Percentiles rank a stretch among this genome's conserved stretches.
Evolutionary conservation across 2,329 filamentous ascomycete species (phyloP).

Genomic region (Neofusicoccum sp.): DNA sequence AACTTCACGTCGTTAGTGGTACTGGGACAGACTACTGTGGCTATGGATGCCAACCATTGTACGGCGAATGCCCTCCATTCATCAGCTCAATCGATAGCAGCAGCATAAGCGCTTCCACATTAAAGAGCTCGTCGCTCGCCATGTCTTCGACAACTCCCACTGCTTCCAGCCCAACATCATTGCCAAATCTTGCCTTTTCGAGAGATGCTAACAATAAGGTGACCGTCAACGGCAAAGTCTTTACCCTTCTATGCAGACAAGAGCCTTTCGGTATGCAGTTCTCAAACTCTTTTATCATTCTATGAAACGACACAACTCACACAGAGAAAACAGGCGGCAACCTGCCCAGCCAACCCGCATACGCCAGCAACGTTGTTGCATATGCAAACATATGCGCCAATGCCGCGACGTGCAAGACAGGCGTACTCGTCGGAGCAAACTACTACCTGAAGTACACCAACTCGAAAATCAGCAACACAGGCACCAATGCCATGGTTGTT

Average conservation of each 20-base stretch:
- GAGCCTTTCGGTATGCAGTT: background rate
- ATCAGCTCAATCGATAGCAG: background rate
- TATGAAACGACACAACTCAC: background rate
- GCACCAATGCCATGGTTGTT: background rate
- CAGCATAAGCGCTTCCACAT: background rate
- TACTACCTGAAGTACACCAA: background rate
- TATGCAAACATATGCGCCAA: background rate
- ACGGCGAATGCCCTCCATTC: constrained; percentile 32
- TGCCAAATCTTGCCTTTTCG: background rate
- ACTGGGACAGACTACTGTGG: constrained; percentile 33
- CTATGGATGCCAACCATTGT: constrained; percentile 38
- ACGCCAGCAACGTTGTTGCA: background rate
- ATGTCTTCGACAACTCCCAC: background rate
- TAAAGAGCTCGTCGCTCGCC: background rate
- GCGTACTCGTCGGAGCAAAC: background rate
- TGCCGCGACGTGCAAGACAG: background rate
- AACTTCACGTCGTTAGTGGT: background rate
- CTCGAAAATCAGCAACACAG: background rate
- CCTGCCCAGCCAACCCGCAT: background rate
- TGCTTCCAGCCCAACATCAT: background rate
- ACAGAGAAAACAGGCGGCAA: background rate
- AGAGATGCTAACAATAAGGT: background rate
- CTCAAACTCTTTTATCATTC: background rate
- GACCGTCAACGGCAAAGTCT: background rate
- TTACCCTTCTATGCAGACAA: background rate